Conservation (phyloP, 179 eudicot genomes). For the Spergularia azorica region DNA sequence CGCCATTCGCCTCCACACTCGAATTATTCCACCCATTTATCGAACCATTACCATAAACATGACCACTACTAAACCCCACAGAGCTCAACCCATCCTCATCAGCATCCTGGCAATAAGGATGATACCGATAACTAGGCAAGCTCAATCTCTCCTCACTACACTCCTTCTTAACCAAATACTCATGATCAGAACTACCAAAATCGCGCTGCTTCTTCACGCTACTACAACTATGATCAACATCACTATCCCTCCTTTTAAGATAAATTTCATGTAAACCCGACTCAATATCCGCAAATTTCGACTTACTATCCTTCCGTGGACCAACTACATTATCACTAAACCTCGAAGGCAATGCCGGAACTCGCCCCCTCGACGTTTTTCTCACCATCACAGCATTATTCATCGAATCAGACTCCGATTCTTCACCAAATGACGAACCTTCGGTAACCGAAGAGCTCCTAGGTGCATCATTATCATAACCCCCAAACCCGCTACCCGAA, state of each 20-base stretch:
- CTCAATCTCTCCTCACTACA: conserved; percentile 29
- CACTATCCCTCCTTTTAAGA: conserved; percentile 36
- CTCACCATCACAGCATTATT: conserved; percentile 9
- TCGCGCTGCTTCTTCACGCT: conserved; percentile 22
- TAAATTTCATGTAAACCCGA: conserved; percentile 39
- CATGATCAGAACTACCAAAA: neutral
- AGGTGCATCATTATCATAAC: conserved; percentile 22
- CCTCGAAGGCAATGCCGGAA: conserved; percentile 55
- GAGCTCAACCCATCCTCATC: conserved; percentile 41
- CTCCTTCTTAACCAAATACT: conserved; percentile 40
- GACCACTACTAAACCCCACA: conserved; percentile 27
- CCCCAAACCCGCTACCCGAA: conserved; percentile 11
- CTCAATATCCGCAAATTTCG: conserved; percentile 35
- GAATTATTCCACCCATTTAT: conserved; percentile 34
- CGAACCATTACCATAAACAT: conserved; percentile 32
- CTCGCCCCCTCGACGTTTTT: conserved; percentile 41
- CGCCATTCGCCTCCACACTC: conserved; percentile 31
- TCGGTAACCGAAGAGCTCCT: conserved; percentile 41
- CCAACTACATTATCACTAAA: conserved; percentile 47
- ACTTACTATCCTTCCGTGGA: conserved; percentile 42
- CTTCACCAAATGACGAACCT: conserved; percentile 34
- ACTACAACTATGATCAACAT: neutral
- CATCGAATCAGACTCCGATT: conserved; percentile 36
- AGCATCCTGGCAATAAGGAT: conserved; percentile 49
- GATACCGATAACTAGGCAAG: conserved; percentile 43